phyloP scores from a whole-genome alignment of 192 early-diverging fungal species.

The Entophlyctis luteolus region DNA sequence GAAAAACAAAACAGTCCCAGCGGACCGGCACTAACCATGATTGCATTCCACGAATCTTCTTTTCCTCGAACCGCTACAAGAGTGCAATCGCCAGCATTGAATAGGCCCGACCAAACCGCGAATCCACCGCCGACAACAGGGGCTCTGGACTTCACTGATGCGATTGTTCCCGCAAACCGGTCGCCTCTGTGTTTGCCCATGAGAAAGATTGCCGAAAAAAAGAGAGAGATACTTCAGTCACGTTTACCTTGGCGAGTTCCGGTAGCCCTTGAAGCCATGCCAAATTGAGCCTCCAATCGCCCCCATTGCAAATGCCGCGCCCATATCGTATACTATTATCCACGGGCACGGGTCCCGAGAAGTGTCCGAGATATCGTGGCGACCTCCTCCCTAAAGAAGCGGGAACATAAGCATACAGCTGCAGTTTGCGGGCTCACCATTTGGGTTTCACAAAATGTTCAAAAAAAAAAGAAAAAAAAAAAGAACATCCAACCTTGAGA shows the following conservation, averaged over 20 bases:
- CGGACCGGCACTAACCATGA: conserved; percentile 55
- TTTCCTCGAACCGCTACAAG: conserved; percentile 90
- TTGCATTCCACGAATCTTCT: conserved; percentile 99
- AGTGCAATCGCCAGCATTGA: conserved; percentile 94
- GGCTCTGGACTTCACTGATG: conserved; percentile 86
- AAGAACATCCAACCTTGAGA: too few species aligned
- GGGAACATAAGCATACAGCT: too few species aligned
- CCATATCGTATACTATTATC: conserved; percentile 53
- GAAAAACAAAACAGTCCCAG: too few species aligned
- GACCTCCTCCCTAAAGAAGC: conserved; percentile 7
- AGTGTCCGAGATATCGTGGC: conserved; percentile 37
- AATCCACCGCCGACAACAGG: conserved; percentile 97
- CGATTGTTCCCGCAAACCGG: conserved; percentile 78
- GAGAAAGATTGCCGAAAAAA: too few species aligned
- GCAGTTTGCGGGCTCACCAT: too few species aligned
- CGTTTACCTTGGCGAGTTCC: conserved; percentile 75
- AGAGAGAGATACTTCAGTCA: too few species aligned
- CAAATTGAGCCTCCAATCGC: conserved; percentile 91
- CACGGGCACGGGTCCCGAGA: conserved; percentile 55
- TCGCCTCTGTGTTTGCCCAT: conserved; percentile 71
- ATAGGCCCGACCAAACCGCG: conserved; percentile 98
- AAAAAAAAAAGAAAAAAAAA: too few species aligned
- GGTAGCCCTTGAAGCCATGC: conserved; percentile 97
- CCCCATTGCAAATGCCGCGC: conserved; percentile 87
- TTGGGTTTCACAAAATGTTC: too few species aligned